Conservation (phyloP, 345 rosid genomes). For the Eucalyptus polybractea region DNA sequence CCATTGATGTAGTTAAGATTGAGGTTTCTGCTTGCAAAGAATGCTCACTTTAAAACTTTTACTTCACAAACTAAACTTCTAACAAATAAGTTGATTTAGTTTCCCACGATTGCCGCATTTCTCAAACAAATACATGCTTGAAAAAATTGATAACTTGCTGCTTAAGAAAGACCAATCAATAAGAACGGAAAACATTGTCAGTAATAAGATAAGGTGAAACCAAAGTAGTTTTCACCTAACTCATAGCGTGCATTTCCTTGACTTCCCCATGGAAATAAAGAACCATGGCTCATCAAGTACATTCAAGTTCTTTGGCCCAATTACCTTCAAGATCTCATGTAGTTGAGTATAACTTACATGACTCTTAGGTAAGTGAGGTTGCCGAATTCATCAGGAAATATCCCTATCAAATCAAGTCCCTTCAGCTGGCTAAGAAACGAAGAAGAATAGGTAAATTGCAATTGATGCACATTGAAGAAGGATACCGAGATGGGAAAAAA, state of each 20-base stretch:
- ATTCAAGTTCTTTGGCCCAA: too few relatives aligned
- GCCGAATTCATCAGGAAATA: conserved; percentile 47
- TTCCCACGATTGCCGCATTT: background rate
- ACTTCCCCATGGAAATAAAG: too few relatives aligned
- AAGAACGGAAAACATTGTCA: too few relatives aligned
- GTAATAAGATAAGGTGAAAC: too few relatives aligned
- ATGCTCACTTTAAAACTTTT: background rate
- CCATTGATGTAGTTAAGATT: conserved; percentile 60
- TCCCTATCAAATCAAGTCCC: conserved; percentile 42
- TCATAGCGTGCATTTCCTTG: too few relatives aligned
- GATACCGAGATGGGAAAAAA: too few relatives aligned
- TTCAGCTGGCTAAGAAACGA: conserved; percentile 32
- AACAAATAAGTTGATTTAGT: background rate
- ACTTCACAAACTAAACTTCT: too few relatives aligned
- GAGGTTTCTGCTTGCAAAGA: conserved; percentile 40
- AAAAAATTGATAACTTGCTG: too few relatives aligned
- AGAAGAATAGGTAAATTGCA: background rate
- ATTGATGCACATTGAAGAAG: background rate
- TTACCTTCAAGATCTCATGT: background rate
- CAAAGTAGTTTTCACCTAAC: too few relatives aligned
- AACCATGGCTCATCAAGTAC: too few relatives aligned
- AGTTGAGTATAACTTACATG: conserved; percentile 35
- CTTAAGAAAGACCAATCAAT: too few relatives aligned
- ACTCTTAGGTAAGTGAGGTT: conserved; percentile 36
- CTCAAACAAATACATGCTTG: background rate